phyloP scores from a whole-genome alignment of 1,139 yeast genomes.

The Groenewaldozyma auringiensis region DNA sequence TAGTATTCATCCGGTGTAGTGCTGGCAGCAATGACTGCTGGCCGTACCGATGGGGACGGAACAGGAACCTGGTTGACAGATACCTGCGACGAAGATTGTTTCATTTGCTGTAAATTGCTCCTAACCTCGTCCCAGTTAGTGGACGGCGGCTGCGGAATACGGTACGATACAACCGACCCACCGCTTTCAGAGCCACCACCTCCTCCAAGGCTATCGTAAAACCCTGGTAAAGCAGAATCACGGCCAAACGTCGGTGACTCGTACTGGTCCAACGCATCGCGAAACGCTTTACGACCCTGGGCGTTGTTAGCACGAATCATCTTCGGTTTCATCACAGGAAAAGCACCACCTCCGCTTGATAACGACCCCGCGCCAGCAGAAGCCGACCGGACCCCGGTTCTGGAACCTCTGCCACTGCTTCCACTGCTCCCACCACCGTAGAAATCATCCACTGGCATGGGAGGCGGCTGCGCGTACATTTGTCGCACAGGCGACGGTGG shows the following conservation, averaged over 20 bases:
- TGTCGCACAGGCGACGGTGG: not conserved
- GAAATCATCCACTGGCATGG: not conserved
- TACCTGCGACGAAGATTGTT: conserved; percentile 1
- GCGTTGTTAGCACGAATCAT: conserved; percentile 2
- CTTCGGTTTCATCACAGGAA: not conserved
- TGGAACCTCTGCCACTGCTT: conserved; percentile 1
- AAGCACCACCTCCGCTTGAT: not conserved
- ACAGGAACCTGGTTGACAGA: not conserved
- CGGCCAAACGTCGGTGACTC: conserved; percentile 20
- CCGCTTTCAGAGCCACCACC: not conserved
- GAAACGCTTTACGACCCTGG: conserved; percentile 8
- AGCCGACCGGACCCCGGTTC: not conserved
- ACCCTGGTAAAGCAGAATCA: conserved; percentile 6
- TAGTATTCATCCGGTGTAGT: conserved; percentile 20
- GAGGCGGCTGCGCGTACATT: not conserved
- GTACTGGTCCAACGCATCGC: conserved; percentile 16
- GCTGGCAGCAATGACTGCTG: conserved; percentile 7
- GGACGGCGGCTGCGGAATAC: not conserved
- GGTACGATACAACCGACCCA: not conserved
- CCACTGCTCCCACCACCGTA: not conserved
- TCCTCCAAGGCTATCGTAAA: no score
- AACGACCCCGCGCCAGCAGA: not conserved
- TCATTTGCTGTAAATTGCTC: conserved; percentile 19
- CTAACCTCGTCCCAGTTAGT: conserved; percentile 20
- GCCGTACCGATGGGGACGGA: not conserved